Conservation (phyloP, 768 basidiomycete genomes). For the Hygrocybe coccinea region DNA sequence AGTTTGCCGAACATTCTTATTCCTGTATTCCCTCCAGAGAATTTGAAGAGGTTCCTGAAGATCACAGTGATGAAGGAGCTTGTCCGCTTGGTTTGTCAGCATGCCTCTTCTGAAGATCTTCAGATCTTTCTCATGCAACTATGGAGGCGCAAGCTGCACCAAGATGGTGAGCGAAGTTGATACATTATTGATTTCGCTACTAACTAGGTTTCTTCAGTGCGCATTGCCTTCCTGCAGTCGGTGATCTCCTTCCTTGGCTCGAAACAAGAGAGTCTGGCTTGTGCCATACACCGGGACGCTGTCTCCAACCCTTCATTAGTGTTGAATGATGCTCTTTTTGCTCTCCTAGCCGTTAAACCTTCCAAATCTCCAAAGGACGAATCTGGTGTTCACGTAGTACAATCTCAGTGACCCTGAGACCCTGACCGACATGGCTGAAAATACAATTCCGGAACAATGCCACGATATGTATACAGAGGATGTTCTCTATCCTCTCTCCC, state of each 20-base stretch:
- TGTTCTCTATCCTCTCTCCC: conserved; percentile 14
- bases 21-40: conserved; percentile 4
- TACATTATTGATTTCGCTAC: background rate
- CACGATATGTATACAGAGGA: conserved; percentile 14
- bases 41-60: conserved; percentile 12
- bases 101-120: conserved; percentile 12
- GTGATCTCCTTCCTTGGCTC: conserved; percentile 12
- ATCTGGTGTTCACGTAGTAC: conserved; percentile 5
- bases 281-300: conserved; percentile 7
- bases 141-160: conserved; percentile 16
- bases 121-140: conserved; percentile 12
- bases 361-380: background rate
- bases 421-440: conserved; percentile 14
- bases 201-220: conserved; percentile 11
- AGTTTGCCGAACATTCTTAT: conserved; percentile 11
- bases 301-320: conserved; percentile 7
- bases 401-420: conserved; percentile 11
- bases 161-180: conserved; percentile 16
- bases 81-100: conserved; percentile 13
- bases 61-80: conserved; percentile 18
- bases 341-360: conserved; percentile 13
- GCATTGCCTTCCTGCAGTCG: conserved; percentile 17
- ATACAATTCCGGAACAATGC: conserved; percentile 11
- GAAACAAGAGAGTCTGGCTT: conserved; percentile 14
- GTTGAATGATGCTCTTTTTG: conserved; percentile 12